Conservation (phyloP, 805 yeast genomes). For the Kodamaea neixiangensis region DNA sequence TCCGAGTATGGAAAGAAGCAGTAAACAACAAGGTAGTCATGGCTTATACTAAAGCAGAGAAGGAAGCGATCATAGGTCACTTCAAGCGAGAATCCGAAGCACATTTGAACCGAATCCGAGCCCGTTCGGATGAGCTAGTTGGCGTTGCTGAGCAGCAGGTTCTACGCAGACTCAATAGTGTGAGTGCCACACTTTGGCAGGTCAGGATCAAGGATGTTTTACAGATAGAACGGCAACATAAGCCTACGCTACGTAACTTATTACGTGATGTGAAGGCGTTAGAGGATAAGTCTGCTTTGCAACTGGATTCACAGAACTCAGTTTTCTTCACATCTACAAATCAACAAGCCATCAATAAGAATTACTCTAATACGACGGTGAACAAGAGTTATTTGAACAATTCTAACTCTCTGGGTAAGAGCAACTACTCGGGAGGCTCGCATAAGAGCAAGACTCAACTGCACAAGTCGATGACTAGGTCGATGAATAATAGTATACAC, state of each 20-base stretch:
- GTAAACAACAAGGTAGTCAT: neutral
- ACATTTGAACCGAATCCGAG: constrained; percentile 26
- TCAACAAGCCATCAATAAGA: constrained; percentile 1
- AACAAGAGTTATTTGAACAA: neutral
- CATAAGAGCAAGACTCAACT: neutral
- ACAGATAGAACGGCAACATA: constrained; percentile 44
- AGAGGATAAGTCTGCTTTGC: constrained; percentile 5
- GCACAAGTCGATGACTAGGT: neutral
- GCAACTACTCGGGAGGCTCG: neutral
- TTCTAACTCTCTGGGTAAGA: neutral
- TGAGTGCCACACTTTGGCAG: constrained; percentile 51
- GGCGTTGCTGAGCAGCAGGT: constrained; percentile 37
- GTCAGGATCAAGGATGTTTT: constrained; percentile 47
- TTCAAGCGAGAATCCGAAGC: constrained; percentile 25
- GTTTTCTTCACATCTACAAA: constrained; percentile 7
- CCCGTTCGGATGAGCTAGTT: constrained; percentile 24
- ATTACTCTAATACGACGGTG: neutral
- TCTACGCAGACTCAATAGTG: constrained; percentile 44
- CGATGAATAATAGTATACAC: neutral
- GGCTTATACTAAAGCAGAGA: constrained; percentile 34
- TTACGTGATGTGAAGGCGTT: constrained; percentile 12
- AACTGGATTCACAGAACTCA: constrained; percentile 7
- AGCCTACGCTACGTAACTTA: constrained; percentile 15
- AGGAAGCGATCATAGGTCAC: constrained; percentile 33
- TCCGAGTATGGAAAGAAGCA: neutral